These are phyloP conservation scores for Fusarium sarcochroum DNA, from an alignment of 2,329 filamentous ascomycete genomes.

Conservation along the genomic window DNA sequence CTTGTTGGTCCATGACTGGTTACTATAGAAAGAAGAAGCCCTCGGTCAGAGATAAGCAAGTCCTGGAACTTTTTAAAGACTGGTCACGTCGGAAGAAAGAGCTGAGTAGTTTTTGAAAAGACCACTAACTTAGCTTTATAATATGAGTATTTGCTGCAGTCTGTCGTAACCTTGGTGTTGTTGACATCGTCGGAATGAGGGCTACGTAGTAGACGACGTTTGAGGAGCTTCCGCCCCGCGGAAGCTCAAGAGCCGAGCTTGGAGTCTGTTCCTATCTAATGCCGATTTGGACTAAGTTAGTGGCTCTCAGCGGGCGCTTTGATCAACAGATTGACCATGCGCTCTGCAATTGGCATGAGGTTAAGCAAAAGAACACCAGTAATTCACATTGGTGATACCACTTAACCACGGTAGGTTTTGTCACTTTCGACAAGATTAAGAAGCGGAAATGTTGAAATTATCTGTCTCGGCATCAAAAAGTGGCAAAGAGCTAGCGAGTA, in stretches of 20 bases:
- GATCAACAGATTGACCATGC: constrained; percentile 2
- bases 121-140: no score
- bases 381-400: neutral
- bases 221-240: no score
- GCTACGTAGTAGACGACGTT: neutral
- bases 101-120: neutral
- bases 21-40: no score
- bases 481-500: constrained; percentile 13
- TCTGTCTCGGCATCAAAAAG: constrained; percentile 1
- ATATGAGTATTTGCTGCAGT: neutral
- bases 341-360: neutral
- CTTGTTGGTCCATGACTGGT: no score
- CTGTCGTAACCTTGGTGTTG: neutral
- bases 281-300: constrained; percentile 7
- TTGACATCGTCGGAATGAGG: constrained; percentile 19
- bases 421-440: neutral
- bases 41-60: no score
- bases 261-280: no score
- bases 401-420: neutral
- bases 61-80: no score
- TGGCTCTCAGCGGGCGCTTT: constrained; percentile 8
- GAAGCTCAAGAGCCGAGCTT: neutral
- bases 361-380: constrained; percentile 4
- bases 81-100: no score
- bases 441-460: neutral